Evolutionary conservation across 129 eudicot genomes (phyloP).

Genomic region (Erigeron canadensis): DNA sequence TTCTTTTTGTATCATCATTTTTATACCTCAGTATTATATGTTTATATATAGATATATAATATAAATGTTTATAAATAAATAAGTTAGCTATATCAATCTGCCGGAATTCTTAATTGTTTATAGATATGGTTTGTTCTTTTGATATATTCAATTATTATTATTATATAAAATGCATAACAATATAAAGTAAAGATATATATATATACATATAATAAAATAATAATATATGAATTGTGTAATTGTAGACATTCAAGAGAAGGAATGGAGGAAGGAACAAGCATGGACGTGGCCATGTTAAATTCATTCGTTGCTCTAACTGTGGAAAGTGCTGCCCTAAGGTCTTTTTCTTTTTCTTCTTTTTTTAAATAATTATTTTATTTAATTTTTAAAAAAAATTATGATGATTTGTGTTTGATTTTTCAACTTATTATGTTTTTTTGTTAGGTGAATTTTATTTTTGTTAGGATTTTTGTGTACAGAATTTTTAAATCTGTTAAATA

Average conservation of each 20-base stretch:
- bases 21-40: background rate
- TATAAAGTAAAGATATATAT: too few species aligned
- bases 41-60: too few species aligned
- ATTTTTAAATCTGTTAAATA: background rate
- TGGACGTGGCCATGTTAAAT: constrained; percentile 1
- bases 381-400: background rate
- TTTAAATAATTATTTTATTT: background rate
- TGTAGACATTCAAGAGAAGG: constrained; percentile 71
- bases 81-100: too few species aligned
- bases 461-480: background rate
- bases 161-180: background rate
- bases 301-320: background rate
- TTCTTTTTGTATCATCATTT: background rate
- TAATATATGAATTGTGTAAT: background rate
- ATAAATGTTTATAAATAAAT: too few species aligned
- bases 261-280: constrained; percentile 85
- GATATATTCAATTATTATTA: too few species aligned
- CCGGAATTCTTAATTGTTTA: background rate
- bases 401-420: background rate
- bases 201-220: background rate
- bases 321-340: constrained; percentile 17
- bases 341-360: too few species aligned
- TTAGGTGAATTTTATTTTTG: background rate
- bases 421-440: background rate
- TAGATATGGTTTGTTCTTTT: constrained; percentile 23